These are phyloP conservation scores for Acer campestre DNA, from an alignment of 345 rosid species.

Conservation along the genomic window DNA sequence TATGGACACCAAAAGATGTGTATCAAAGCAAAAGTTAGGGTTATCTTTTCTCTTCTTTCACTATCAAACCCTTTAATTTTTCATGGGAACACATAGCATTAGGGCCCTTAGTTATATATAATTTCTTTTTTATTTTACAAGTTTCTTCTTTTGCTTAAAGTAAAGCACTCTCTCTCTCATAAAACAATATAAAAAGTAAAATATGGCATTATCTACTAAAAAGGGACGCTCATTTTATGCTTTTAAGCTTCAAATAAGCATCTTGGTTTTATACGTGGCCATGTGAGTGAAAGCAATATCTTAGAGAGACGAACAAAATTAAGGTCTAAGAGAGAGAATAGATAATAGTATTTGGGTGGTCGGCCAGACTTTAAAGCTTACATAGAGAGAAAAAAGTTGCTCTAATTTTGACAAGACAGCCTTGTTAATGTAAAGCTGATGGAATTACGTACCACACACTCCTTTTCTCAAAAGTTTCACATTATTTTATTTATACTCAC, in stretches of 20 bases:
- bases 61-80: constrained; percentile 36
- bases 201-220: constrained; percentile 79
- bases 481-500: constrained; percentile 29
- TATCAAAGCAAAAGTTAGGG: constrained; percentile 37
- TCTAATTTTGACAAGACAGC: constrained; percentile 65
- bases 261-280: constrained; percentile 56
- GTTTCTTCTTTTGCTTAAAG: constrained; percentile 47
- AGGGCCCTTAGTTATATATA: constrained; percentile 10
- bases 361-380: constrained; percentile 40
- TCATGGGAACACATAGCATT: constrained; percentile 30
- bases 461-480: constrained; percentile 47
- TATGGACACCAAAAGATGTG: constrained; percentile 28
- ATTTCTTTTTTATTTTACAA: neutral
- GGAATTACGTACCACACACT: constrained; percentile 55
- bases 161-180: constrained; percentile 40
- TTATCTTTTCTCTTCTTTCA: constrained; percentile 43
- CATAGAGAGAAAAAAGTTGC: constrained; percentile 38
- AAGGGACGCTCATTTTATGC: constrained; percentile 59
- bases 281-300: constrained; percentile 56
- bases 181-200: constrained; percentile 54
- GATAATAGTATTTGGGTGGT: constrained; percentile 28
- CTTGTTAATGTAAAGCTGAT: constrained; percentile 48
- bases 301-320: constrained; percentile 27
- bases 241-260: constrained; percentile 60
- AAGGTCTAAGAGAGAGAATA: constrained; percentile 5